Percentiles rank a stretch among this genome's conserved stretches.
These are phyloP conservation scores for Coniochaeta pulveracea DNA, from an alignment of 2,329 filamentous ascomycete species.

Conservation along the genomic window DNA sequence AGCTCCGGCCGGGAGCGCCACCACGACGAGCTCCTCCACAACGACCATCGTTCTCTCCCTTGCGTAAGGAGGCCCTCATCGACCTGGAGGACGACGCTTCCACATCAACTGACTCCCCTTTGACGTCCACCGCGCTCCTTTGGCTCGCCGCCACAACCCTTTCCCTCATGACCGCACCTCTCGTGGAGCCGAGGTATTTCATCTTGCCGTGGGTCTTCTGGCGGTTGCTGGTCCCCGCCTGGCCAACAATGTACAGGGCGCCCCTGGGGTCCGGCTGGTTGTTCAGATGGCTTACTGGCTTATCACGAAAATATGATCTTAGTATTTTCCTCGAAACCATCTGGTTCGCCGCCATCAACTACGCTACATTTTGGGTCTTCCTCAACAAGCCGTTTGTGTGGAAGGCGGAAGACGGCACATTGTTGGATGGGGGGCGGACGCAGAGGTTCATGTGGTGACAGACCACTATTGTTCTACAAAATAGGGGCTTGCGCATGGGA, in stretches of 20 bases:
- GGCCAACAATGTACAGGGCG: constrained; percentile 11
- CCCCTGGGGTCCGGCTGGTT: background rate
- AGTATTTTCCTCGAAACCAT: constrained; percentile 48
- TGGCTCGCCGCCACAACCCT: constrained; percentile 60
- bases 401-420: constrained; percentile 36
- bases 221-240: constrained; percentile 64
- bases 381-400: constrained; percentile 57
- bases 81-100: constrained; percentile 14
- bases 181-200: constrained; percentile 94
- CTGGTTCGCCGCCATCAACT: constrained; percentile 59
- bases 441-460: constrained; percentile 86
- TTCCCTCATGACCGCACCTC: constrained; percentile 74
- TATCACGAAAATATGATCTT: constrained; percentile 24
- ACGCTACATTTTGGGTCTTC: constrained; percentile 59
- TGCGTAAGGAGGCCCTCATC: no score
- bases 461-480: no score
- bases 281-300: constrained; percentile 3
- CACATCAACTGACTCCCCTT: constrained; percentile 17
- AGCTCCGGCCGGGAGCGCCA: background rate
- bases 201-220: constrained; percentile 93
- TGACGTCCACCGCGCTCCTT: constrained; percentile 41
- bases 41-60: no score
- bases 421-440: constrained; percentile 42
- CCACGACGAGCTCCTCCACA: no score
- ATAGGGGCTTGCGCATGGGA: no score